Evolutionary conservation across 192 early-diverging fungal genomes (phyloP).

Genomic region (Diversispora eburnea): DNA sequence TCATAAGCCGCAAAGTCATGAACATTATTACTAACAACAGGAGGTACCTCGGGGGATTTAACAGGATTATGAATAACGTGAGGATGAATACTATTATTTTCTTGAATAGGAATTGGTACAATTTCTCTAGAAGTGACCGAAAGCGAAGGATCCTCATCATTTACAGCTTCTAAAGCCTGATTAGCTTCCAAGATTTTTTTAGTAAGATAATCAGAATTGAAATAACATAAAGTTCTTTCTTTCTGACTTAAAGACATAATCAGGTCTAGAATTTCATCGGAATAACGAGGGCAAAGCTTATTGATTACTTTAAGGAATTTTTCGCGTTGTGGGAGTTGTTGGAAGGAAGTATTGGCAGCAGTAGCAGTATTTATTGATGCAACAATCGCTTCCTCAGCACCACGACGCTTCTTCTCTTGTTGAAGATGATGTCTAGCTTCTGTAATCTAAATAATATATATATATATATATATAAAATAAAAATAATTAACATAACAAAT

Average conservation of each 20-base stretch:
- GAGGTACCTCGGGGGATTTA: background rate
- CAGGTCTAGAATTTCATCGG: slow-evolving; percentile 42
- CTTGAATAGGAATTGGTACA: slow-evolving; percentile 4
- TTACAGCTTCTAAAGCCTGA: slow-evolving; percentile 36
- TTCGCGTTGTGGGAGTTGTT: slow-evolving; percentile 30
- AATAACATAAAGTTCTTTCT: slow-evolving; percentile 44
- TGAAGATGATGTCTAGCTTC: slow-evolving; percentile 12
- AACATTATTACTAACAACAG: background rate
- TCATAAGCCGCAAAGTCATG: slow-evolving; percentile 4
- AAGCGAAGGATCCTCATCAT: slow-evolving; percentile 6
- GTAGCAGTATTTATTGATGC: background rate
- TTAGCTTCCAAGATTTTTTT: slow-evolving; percentile 37
- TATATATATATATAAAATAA: background rate
- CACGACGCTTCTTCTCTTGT: slow-evolving; percentile 9
- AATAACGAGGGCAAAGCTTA: slow-evolving; percentile 24
- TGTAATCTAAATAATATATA: slow-evolving; percentile 2
- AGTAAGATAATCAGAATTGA: slow-evolving; percentile 42
- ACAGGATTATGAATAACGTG: background rate
- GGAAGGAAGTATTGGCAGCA: background rate
- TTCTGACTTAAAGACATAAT: slow-evolving; percentile 42
- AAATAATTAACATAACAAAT: background rate
- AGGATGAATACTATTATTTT: background rate
- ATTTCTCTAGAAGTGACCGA: background rate
- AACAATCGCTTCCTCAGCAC: background rate
- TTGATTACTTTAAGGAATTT: slow-evolving; percentile 37